Evolutionary conservation across 768 basidiomycete species (phyloP), one percentile per base, ranked within the genome.

Genomic region (Russula emetica): DNA sequence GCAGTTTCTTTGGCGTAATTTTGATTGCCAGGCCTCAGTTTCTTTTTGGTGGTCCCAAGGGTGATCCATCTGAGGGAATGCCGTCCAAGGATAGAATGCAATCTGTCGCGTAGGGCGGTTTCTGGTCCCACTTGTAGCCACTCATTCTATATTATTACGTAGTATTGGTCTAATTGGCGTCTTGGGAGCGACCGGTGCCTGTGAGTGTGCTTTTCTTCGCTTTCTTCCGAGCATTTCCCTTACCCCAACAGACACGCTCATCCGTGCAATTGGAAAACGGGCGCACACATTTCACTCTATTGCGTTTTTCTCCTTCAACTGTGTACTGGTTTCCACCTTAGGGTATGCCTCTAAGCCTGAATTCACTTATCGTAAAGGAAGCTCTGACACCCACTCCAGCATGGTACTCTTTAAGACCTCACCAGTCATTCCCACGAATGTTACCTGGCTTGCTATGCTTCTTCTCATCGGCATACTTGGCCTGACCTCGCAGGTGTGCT

Each of bases 21-120:
- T 78, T 94, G 9, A 92, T 97, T 54, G 90, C 92, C 10, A 80
- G 90, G 36, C 94, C 94, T 0, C 75, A 80, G 1, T 84, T 85
- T 58, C 69, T 97, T 9, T 95, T 97, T 68, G 87, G 86, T 2
- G 51, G 49, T 52, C 60, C 38, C 32, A 49, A 16, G 62, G 57
- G 28, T 18, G 24, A 38, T 7, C 61, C 24, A 10, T 55, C 58
- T 11, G 57, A 65, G 14, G 64, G 63, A 28, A 74, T 58, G 13
- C 74, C 68, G 3, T 71, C 68, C 16, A 69, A 55, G 24, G 74
- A 78, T 69, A 74, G 91, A 55, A 71, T 91, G 51, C 68, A 80
- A 14, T 87, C 87, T 3, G 85, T 92, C 8, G 80, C 80, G 79
- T 86, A 53, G 78, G 61, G 22, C 1, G 24, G 8, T 28, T 14